Base-by-base conservation (phyloP, 1,284 basidiomycete genomes). In the Ustilago vetiveriae region DNA sequence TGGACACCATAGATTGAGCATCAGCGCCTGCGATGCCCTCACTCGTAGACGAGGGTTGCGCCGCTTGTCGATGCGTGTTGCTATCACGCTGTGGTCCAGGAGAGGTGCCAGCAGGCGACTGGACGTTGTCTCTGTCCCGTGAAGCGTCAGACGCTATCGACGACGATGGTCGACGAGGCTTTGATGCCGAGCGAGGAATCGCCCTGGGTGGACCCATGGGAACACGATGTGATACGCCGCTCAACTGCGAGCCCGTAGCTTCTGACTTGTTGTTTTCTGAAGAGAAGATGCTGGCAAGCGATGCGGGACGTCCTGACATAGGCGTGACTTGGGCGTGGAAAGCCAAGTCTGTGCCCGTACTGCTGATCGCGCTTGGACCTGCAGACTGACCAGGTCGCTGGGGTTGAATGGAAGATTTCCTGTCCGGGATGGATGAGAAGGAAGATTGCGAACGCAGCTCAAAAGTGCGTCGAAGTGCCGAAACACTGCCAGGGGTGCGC, bases 251-350 rank as follows among this genome's bases (percentile, higher is more conserved):
- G 19, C 53, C 33, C 14, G 27, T 19, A 3, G 44, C 40, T 7
- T 44, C 40, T 1, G 40, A 48, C 4, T 19, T 22, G 4, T 36
- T 30, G 14, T 59, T 51, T 17, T 29, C 17, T 10, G 60, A 52
- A 3, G 60, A 56, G 32, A 77, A 77, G 40, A 77, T 62, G 51
- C 58, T 68, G 36, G 73, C 73, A 2, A 77, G 57, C 23, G 75
- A 74, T 2, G 47, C 56, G 13, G 71, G 71, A 33, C 64, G 65
- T 4, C 67, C 71, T 6, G 73, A 55, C 14, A 74, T 39, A 17
- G 72, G 63, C 22, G 57, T 51, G 22, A 77, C 30, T 17, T 74
- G 74, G 6, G 68, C 74, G 0, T 59, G 53, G 56, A 74, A 77
- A 2, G 71, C 74, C 13, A 57, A 62, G 33, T 74, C 60, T 2